phyloP scores from a whole-genome alignment of 371 early-diverging fungal species.

The Rhizopus sp. region DNA sequence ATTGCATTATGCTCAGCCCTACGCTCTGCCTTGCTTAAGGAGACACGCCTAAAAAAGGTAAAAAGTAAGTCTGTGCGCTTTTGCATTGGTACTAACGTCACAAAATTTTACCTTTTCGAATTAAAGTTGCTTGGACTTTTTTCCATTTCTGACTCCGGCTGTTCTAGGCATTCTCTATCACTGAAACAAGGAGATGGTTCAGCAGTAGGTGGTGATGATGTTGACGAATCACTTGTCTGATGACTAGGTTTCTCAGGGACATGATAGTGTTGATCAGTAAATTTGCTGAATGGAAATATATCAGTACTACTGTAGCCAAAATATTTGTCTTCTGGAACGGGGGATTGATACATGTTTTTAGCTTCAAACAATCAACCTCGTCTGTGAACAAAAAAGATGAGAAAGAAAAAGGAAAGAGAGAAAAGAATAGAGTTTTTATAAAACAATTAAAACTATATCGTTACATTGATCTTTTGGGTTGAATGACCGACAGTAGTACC shows the following conservation, averaged over 20 bases:
- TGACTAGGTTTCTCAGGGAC: background rate
- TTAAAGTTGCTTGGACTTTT: background rate
- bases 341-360: too few species aligned
- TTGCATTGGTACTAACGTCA: background rate
- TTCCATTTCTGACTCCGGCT: background rate
- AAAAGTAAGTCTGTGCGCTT: background rate
- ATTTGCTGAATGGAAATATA: too few species aligned
- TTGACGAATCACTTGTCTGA: background rate
- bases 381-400: too few species aligned
- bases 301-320: too few species aligned
- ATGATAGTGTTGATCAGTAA: too few species aligned
- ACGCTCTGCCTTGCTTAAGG: constrained; percentile 48
- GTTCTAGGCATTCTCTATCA: constrained; percentile 3
- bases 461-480: too few species aligned
- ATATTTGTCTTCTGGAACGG: too few species aligned
- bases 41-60: constrained; percentile 5
- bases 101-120: constrained; percentile 5
- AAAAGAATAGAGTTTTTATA: too few species aligned
- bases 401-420: too few species aligned
- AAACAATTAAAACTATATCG: too few species aligned
- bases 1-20: constrained; percentile 76
- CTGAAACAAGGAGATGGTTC: constrained; percentile 4
- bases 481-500: too few species aligned
- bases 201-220: constrained; percentile 1
- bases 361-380: too few species aligned